Percentiles rank a stretch among this genome's conserved stretches.
Conservation (phyloP, 2,329 filamentous ascomycete species). For the Fusarium nanum region DNA sequence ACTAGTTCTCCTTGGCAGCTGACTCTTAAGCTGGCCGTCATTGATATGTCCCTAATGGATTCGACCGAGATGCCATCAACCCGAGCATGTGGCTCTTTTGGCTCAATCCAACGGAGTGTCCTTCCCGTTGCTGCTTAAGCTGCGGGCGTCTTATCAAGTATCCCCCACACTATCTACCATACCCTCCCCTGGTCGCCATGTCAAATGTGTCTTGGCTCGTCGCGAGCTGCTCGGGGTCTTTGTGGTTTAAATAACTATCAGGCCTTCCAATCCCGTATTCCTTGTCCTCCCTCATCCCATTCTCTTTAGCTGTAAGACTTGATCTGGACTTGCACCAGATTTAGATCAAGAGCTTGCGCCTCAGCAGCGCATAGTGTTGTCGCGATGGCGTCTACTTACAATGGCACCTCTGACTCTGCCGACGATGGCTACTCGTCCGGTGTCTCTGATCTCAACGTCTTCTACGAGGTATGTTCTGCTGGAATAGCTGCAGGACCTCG, state of each 20-base stretch:
- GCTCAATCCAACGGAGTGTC: slow-evolving; percentile 10
- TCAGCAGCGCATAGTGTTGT: slow-evolving; percentile 10
- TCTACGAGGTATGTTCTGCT: slow-evolving; percentile 73
- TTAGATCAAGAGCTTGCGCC: slow-evolving; percentile 28
- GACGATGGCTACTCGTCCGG: slow-evolving; percentile 63
- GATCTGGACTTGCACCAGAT: slow-evolving; percentile 16
- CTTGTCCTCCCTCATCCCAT: slow-evolving; percentile 25
- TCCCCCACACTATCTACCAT: slow-evolving; percentile 41
- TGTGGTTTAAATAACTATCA: slow-evolving; percentile 35
- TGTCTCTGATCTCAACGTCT: slow-evolving; percentile 81
- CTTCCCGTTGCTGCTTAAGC: slow-evolving; percentile 30
- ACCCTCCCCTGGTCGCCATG: slow-evolving; percentile 33
- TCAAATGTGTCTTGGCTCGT: slow-evolving; percentile 21
- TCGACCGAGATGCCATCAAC: slow-evolving; percentile 5
- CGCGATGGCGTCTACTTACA: slow-evolving; percentile 57
- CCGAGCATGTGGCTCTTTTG: slow-evolving; percentile 14
- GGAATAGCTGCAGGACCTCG: neutral
- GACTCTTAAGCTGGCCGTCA: neutral
- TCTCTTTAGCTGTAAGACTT: slow-evolving; percentile 24
- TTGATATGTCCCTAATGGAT: neutral
- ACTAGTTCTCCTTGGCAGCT: slow-evolving; percentile 30
- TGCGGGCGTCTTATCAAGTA: slow-evolving; percentile 45
- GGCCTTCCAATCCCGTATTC: slow-evolving; percentile 32
- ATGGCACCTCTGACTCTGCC: slow-evolving; percentile 62
- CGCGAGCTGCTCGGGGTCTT: slow-evolving; percentile 4